A percentile compares a stretch with the other conserved stretches of the same genome.
Conservation (phyloP, 345 rosid species). For the Gossypium sturtianum region DNA sequence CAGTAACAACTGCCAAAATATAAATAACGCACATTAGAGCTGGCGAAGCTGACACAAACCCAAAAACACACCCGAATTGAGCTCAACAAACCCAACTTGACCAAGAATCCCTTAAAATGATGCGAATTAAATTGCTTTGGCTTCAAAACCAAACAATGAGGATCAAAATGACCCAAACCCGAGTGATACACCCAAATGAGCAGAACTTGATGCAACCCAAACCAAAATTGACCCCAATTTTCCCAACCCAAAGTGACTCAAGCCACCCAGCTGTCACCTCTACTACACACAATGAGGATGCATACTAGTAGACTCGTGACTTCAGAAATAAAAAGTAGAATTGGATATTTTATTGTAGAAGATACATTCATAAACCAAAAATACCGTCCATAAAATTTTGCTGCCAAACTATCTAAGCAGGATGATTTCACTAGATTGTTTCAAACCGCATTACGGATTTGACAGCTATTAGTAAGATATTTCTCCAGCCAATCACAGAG, state of each 20-base stretch:
- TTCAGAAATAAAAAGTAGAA: background rate
- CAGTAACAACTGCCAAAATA: background rate
- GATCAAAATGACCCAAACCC: background rate
- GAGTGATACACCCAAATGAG: background rate
- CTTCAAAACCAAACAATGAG: background rate
- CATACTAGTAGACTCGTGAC: background rate
- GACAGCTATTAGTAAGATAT: background rate
- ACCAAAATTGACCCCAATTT: background rate
- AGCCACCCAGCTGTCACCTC: background rate
- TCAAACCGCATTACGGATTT: background rate
- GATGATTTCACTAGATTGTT: background rate
- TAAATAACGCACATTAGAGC: background rate
- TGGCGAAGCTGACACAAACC: background rate
- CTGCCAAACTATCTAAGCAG: background rate
- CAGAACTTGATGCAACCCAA: background rate
- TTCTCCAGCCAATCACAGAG: background rate
- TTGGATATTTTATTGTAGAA: background rate
- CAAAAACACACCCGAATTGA: background rate
- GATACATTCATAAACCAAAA: background rate
- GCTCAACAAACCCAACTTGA: background rate
- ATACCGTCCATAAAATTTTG: background rate
- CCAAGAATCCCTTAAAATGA: background rate
- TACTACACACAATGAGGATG: background rate
- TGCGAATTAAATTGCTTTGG: background rate
- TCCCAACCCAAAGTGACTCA: background rate